Evolutionary conservation across 1,284 basidiomycete species (phyloP).

Genomic region (Tranzscheliella williamsii): DNA sequence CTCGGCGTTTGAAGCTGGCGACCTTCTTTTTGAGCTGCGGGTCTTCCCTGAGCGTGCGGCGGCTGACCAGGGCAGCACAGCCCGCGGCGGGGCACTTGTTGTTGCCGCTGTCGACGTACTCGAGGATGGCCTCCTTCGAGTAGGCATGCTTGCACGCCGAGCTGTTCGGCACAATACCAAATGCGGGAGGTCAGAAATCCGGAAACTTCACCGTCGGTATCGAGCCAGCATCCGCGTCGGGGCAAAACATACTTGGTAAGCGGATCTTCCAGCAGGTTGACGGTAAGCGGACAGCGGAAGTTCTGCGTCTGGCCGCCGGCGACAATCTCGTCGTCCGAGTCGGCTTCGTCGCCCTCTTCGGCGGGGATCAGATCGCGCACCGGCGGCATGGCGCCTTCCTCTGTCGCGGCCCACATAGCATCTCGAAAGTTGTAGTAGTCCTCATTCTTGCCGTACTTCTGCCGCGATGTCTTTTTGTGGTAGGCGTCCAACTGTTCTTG

Average conservation of each 20-base stretch:
- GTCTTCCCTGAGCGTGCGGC: slow-evolving; percentile 13
- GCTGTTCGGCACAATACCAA: too few relatives aligned
- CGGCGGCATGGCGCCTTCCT: slow-evolving; percentile 49
- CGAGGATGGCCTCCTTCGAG: slow-evolving; percentile 15
- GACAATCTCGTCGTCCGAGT: slow-evolving; percentile 45
- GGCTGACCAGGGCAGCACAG: slow-evolving; percentile 12
- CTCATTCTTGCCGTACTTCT: slow-evolving; percentile 38
- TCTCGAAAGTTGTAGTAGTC: slow-evolving; percentile 46
- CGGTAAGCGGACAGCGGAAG: slow-evolving; percentile 49
- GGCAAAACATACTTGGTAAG: slow-evolving; percentile 26
- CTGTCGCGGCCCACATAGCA: slow-evolving; percentile 34
- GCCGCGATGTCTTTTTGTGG: slow-evolving; percentile 33
- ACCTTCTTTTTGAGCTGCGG: slow-evolving; percentile 21
- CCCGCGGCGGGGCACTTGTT: slow-evolving; percentile 22
- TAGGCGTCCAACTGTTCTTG: slow-evolving; percentile 14
- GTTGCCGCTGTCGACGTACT: slow-evolving; percentile 29
- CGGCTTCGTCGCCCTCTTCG: slow-evolving; percentile 19
- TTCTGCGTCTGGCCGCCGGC: slow-evolving; percentile 39
- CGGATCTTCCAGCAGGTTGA: slow-evolving; percentile 44
- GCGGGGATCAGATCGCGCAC: slow-evolving; percentile 44
- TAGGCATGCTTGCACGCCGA: slow-evolving; percentile 26
- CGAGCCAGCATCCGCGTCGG: background rate
- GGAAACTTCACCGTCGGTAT: background rate
- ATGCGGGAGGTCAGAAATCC: background rate
- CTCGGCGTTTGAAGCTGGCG: slow-evolving; percentile 31